Percentiles rank a stretch among this genome's conserved stretches.
Conservation (phyloP, 345 rosid species). For the Aurinia saxatilis region DNA sequence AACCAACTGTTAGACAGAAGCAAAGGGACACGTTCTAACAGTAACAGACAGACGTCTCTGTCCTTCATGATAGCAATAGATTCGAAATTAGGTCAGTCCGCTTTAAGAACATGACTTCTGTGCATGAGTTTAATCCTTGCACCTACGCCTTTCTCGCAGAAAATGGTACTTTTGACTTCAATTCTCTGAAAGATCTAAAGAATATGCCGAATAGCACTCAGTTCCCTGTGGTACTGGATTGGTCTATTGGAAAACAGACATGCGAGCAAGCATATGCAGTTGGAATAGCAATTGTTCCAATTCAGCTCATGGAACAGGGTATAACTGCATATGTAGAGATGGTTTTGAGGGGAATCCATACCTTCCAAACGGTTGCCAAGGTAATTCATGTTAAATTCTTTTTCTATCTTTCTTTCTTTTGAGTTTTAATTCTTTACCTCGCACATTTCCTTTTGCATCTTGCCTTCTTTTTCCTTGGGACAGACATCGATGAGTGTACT, state of each 20-base stretch:
- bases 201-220: neutral
- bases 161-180: slow-evolving; percentile 3
- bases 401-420: neutral
- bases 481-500: slow-evolving; percentile 6
- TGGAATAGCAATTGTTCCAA: neutral
- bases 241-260: neutral
- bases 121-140: slow-evolving; percentile 2
- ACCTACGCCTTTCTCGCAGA: slow-evolving; percentile 29
- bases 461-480: neutral
- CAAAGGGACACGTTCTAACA: no score
- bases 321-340: neutral
- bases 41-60: no score
- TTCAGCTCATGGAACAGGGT: neutral
- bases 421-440: neutral
- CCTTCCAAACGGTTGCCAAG: neutral
- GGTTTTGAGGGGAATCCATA: slow-evolving; percentile 4
- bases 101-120: neutral
- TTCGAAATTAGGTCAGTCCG: accelerated
- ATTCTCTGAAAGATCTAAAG: neutral
- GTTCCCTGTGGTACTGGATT: slow-evolving; percentile 10
- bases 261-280: neutral
- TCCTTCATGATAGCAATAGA: no score
- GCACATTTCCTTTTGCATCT: neutral
- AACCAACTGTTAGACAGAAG: no score
- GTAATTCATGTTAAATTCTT: neutral